Evolutionary conservation across 441 rosid species (phyloP), one percentile per base, ranked within the genome.

Genomic region (Corymbia citriodora): DNA sequence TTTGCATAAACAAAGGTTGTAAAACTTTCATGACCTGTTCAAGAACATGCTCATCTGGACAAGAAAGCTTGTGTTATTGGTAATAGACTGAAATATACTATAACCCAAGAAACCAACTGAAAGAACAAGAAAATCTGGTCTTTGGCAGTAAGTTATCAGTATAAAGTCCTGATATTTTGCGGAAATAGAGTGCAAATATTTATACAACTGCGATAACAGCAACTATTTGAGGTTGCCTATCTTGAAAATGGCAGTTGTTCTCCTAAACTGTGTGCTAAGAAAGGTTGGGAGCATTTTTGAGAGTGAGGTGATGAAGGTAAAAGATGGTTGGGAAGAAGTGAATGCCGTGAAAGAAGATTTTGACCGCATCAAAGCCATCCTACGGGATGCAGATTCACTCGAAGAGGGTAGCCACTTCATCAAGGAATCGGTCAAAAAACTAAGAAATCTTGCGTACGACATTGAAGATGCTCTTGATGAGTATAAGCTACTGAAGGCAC

Each of bases 391-490:
- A 89, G 74, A 83, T 48, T 61, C 90, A 85, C 54, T 52, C 10
- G 87, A 40, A 48, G 82, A 61, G 90, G 87, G 57, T 36, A 87
- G 86, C 86, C 59, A 89, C 61, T 87, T 70, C 59, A 48, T 89
- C 2, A 36, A 61, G 70, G 87, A 70, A 49, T 89, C 88, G 36
- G 88, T 89, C 81, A 89, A 86, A 49, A 87, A 89, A 86, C 79
- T 85, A 33, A 89, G 90, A 65, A 87, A 83, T 63, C 79, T 85
- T 63, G 90, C 65, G 0, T 89, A 85, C 2, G 88, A 89, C 54
- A 65, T 65, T 61, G 83, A 89, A 36, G 90, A 89, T 89, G 90
- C 87, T 49, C 57, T 89, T 52, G 90, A 89, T 19, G 90, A 89
- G 88, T 89, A 57, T 31, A 40, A 81, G n/a, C 13, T 89, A 25